These are phyloP conservation scores for Pterula multifida DNA, from an alignment of 1,284 basidiomycete species.

Conservation along the genomic window DNA sequence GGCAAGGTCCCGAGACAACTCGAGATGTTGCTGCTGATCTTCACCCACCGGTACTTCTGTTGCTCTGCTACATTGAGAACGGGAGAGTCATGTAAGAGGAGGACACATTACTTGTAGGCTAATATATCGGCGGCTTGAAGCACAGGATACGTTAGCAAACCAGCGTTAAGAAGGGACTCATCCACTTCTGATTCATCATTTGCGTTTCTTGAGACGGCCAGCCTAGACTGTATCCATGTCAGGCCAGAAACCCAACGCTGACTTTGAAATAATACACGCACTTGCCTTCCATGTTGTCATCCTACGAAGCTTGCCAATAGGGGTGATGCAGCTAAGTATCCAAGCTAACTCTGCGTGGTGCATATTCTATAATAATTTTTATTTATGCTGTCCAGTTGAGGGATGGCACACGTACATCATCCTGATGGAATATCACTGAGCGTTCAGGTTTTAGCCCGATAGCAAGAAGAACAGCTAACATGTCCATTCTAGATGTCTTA, in stretches of 20 bases:
- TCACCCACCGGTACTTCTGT: conserved; percentile 94
- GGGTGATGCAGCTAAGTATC: conserved; percentile 80
- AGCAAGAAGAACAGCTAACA: conserved; percentile 77
- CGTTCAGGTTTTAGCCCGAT: conserved; percentile 75
- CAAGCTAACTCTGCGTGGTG: conserved; percentile 87
- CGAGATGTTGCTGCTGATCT: conserved; percentile 90
- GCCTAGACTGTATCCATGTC: conserved; percentile 41
- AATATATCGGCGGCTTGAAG: conserved; percentile 92
- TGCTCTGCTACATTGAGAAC: conserved; percentile 39
- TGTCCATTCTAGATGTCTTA: conserved; percentile 53
- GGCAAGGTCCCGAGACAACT: conserved; percentile 77
- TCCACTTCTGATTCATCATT: conserved; percentile 67
- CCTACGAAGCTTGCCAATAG: conserved; percentile 71
- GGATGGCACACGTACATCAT: conserved; percentile 46
- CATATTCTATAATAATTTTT: conserved; percentile 42
- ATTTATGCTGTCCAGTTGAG: neutral
- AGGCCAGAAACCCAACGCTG: neutral
- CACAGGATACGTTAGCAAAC: conserved; percentile 87
- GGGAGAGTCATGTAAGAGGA: neutral
- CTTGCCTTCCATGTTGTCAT: conserved; percentile 95
- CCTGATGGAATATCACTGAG: conserved; percentile 80
- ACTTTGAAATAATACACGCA: neutral
- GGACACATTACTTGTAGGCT: conserved; percentile 53
- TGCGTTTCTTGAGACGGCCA: conserved; percentile 66
- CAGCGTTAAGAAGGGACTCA: conserved; percentile 73